Base-by-base conservation (phyloP, 169 alveolate genomes). In the Cryptosporidium muris region DNA sequence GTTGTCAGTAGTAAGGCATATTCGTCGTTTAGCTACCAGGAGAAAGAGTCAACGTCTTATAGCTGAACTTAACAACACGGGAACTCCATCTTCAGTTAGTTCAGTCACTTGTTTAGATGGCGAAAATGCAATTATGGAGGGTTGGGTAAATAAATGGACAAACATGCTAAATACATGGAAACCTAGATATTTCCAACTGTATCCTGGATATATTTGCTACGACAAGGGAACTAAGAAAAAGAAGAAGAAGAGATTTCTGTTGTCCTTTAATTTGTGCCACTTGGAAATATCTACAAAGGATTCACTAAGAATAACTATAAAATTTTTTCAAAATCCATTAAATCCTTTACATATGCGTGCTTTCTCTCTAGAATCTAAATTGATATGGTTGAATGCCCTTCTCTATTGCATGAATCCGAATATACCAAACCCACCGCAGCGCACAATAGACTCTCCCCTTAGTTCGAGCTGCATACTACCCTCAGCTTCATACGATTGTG, bases 121-220 rank as follows among this genome's bases (percentile, higher is more conserved):
- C 40, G 85, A 74, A n/a, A 63, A 42, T 7, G 74, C 85, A 43
- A 74, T 74, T 6, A 74, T 74, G 56, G 96, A 93, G 65, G 96
- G 96, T 52, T 93, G 96, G 96, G 66, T 93, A 48, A 89, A 92
- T 64, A 93, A 93, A 63, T 93, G 96, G 96, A 93, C 96, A 4
- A 93, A 93, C 58, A 90, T 93, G 64, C 90, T 93, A 34, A 95
- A 95, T 5, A 92, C 93, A 63, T 93, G 95, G 94, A 82, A 94
- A 47, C 96, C 94, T 12, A 80, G 96, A 81, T 93, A 93, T 80
- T 93, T 93, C 64, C 91, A 89, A 74, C 89, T 93, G 52, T 94
- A 92, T 68, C 92, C 92, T 63, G 96, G 94, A 9, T 40, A 45
- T 54, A 4, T 74, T 5, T 74, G 68, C 43, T 74, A 74, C 45